These are phyloP conservation scores for Mariannaea elegans DNA, from an alignment of 2,329 filamentous ascomycete species.

Conservation along the genomic window DNA sequence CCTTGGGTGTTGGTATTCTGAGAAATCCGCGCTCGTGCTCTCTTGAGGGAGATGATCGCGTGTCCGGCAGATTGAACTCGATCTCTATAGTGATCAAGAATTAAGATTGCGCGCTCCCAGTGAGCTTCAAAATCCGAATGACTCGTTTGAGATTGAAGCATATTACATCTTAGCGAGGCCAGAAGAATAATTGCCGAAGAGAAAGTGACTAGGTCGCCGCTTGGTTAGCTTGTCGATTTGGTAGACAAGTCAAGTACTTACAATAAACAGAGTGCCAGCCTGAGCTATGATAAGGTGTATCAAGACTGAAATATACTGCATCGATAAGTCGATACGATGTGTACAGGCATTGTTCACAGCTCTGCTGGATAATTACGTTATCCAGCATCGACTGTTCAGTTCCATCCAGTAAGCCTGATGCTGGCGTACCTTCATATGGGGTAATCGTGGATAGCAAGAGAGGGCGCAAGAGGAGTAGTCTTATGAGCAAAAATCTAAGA, in stretches of 20 bases:
- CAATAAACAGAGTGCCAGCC: conserved; percentile 4
- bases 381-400: not conserved
- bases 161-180: not conserved
- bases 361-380: not conserved
- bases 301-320: not conserved
- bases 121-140: not conserved
- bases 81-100: conserved; percentile 2
- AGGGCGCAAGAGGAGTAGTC: not conserved
- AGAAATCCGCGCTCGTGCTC: not conserved
- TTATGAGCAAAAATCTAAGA: not conserved
- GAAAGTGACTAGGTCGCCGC: not conserved
- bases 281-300: not conserved
- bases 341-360: not conserved
- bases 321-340: conserved; percentile 4
- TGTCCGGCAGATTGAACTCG: conserved; percentile 1
- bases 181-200: conserved; percentile 4
- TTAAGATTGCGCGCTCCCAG: not conserved
- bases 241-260: not conserved
- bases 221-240: not conserved
- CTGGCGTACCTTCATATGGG: not conserved
- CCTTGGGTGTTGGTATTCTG: not conserved
- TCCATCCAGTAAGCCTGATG: not conserved
- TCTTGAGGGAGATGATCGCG: not conserved
- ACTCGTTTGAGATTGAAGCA: not conserved
- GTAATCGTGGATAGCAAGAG: not conserved